phyloP scores from a whole-genome alignment of 2,329 filamentous ascomycete genomes.

The Orbilia ellipsospora region DNA sequence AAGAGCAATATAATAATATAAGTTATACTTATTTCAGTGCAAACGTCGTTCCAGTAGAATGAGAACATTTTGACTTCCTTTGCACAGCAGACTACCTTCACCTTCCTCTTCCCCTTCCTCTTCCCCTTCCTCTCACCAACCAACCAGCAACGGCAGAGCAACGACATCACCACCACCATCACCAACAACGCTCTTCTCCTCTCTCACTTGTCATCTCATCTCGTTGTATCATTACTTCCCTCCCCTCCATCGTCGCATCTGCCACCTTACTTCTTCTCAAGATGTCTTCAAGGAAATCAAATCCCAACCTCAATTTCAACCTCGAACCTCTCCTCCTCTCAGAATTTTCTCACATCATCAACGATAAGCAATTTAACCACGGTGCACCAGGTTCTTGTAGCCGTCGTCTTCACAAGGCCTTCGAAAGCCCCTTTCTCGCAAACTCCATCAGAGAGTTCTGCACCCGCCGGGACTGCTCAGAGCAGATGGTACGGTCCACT shows the following conservation, averaged over 20 bases:
- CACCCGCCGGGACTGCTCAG: neutral
- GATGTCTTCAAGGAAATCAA: neutral
- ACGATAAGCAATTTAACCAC: neutral
- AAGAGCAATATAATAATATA: too few species aligned
- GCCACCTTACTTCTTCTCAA: too few species aligned
- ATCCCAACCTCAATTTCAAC: neutral
- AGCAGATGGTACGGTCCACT: neutral
- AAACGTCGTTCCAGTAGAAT: too few species aligned
- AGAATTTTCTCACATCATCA: conserved; percentile 24
- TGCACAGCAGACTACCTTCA: neutral
- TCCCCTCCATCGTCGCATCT: neutral
- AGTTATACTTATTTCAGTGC: too few species aligned
- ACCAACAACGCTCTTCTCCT: neutral
- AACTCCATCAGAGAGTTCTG: conserved; percentile 23
- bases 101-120: neutral
- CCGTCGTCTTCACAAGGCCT: conserved; percentile 2
- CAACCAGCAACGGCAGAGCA: neutral
- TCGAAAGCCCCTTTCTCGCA: neutral
- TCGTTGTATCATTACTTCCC: neutral
- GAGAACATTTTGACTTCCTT: too few species aligned
- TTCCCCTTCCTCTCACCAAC: neutral
- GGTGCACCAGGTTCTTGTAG: conserved; percentile 9
- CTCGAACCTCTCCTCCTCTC: conserved; percentile 10
- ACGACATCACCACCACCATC: neutral
- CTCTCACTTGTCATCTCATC: too few species aligned